Base-by-base conservation (phyloP, 2,329 filamentous ascomycete genomes). In the Ceratocystis variospora region DNA sequence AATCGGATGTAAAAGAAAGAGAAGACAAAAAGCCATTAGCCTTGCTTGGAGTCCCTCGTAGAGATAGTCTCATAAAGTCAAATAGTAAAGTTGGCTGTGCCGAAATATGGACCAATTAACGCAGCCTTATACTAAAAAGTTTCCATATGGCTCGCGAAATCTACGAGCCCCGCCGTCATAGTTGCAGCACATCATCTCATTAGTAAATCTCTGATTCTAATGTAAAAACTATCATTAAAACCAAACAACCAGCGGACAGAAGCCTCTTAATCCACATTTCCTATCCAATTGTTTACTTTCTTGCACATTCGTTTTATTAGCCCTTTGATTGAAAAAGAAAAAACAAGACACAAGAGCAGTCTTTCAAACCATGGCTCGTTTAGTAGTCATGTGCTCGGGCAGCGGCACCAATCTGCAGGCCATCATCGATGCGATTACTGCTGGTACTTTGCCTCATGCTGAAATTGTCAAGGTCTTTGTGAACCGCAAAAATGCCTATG, bases 381-480 rank as follows among this genome's bases (percentile, higher is more conserved):
- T 89, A 71, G 80, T 86, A 64, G 83, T 89, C 70, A 82, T 90
- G 72, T 87, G 87, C 74, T 88, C 85, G 62, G 87, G 89, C 74
- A 86, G 82, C 70, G 89, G 89, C 71, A 85, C 86, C 48, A 93
- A 93, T 74, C 83, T 92, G 22, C 88, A 93, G 78, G 88, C 88
- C 67, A 80, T 96, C 63, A 78, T 83, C 57, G 79, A 83, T 70
- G 78, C 76, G 55, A 73, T 78, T 31, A 72, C 75, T 5, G 71
- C 73, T 3, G 77, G 74, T 2, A 69, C 70, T 41, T 78, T 82
- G 25, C 72, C 73, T 5, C 70, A 75, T 57, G 77, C 77, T 65
- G 72, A 73, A 28, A 81, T 84, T 68, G 72, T 77, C 67, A 75
- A 74, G 53, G 75, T 83, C 44, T 73, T 79, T 19, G 77, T 79